Conservation (phyloP, 441 rosid species). For the Cnidoscolus chayamansa region DNA sequence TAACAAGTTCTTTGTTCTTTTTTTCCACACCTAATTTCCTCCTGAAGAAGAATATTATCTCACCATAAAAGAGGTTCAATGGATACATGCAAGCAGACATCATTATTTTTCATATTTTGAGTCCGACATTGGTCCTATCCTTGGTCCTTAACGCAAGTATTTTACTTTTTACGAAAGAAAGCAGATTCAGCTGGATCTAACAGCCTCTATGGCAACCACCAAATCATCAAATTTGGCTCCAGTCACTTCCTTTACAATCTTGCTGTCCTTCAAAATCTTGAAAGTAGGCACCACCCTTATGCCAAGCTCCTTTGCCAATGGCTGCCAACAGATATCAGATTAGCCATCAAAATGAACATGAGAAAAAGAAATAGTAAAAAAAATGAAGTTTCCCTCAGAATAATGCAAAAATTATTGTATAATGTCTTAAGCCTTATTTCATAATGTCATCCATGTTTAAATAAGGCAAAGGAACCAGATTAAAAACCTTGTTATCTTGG, state of each 20-base stretch:
- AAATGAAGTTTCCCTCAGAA: not conserved
- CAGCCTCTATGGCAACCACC: constrained; percentile 58
- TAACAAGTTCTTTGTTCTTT: not conserved
- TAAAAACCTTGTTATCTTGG: constrained; percentile 72
- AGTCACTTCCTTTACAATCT: constrained; percentile 67
- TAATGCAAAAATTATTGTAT: not conserved
- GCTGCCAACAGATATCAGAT: constrained; percentile 39
- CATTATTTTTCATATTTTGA: not conserved
- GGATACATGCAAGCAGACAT: constrained; percentile 7
- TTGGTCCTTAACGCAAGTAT: constrained; percentile 10
- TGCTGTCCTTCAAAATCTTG: constrained; percentile 69
- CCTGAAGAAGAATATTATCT: not conserved
- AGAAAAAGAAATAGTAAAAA: not conserved
- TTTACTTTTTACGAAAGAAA: constrained; percentile 25
- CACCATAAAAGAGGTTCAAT: not conserved
- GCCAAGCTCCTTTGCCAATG: constrained; percentile 91
- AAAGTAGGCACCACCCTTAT: constrained; percentile 83
- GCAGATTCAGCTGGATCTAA: constrained; percentile 52
- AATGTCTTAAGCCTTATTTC: not conserved
- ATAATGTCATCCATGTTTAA: not conserved
- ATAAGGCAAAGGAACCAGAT: not conserved
- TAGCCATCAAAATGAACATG: not conserved
- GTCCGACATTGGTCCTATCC: not conserved
- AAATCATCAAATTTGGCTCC: constrained; percentile 84
- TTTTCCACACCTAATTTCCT: not conserved